Base-by-base conservation (phyloP, 208 protist species). In the Acanthamoeba triangularis region DNA sequence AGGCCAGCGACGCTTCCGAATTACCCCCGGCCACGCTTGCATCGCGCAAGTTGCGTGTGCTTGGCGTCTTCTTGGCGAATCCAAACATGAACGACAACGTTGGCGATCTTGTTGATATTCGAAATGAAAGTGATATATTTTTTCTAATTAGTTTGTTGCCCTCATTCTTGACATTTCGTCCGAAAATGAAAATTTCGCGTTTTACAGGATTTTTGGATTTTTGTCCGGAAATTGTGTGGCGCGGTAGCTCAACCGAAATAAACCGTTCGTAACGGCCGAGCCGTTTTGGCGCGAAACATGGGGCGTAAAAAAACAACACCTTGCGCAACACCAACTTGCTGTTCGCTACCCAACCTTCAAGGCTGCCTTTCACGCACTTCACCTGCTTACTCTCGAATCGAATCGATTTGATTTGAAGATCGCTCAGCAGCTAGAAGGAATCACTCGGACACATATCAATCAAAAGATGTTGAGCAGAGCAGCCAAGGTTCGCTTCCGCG, bases 381-480 rank as follows among this genome's bases (percentile, higher is more conserved):
- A 47, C 69, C 37, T 4, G n/a, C 69, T 44, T 20, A n/a, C 20
- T 82, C 74, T 52, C 37, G n/a, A 69, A n/a, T 69, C 63, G 65
- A 74, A 37, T 18, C 30, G 33, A 74, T 11, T 35, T 10, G n/a
- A 33, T 16, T 28, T 69, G 10, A 69, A n/a, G n/a, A n/a, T n/a
- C n/a, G 59, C 59, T 23, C n/a, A n/a, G 23, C 54, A 18, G 8
- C 14, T 25, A 7, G 54, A 25, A 61, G 54, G 20, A 61, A 28
- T 61, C 6, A 16, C 11, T n/a, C 37, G 23, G 2, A 13, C 49
- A 16, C 11, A 28, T 23, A 54, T 28, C 33, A 10, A 47, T 16
- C 35, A 54, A 56, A n/a, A 65, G 52, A 88, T 88, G 80, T 63
- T 88, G 80, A 88, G 49, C 80, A 88, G 80, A 88, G 52, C 49